phyloP scores from a whole-genome alignment of 495 filamentous ascomycete genomes.

The Tuber borchii region DNA sequence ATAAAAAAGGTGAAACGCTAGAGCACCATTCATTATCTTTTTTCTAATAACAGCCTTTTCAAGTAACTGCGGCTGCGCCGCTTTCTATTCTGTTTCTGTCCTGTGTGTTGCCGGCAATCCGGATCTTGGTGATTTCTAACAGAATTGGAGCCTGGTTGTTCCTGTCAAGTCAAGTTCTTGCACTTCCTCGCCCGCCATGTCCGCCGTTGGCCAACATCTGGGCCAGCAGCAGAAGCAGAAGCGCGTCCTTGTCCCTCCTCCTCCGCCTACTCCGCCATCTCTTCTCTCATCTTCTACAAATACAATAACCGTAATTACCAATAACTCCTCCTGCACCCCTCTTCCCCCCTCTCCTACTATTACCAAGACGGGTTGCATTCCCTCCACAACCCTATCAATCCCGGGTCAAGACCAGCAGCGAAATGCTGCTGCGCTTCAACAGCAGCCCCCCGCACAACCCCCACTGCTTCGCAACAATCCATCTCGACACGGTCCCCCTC shows the following conservation, averaged over 20 bases:
- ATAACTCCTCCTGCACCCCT: conserved; percentile 3
- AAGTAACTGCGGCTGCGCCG: not conserved
- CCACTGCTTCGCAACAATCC: conserved; percentile 27
- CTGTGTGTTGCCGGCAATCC: not conserved
- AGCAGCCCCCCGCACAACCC: conserved; percentile 30
- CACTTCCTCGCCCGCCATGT: not conserved
- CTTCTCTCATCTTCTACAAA: conserved; percentile 1
- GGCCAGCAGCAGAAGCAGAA: conserved; percentile 15
- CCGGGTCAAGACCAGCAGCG: conserved; percentile 28
- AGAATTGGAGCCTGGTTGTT: not conserved
- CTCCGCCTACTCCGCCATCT: conserved; percentile 26
- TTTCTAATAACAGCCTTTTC: conserved; percentile 14
- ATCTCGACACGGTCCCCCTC: conserved; percentile 11
- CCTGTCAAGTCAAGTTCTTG: not conserved
- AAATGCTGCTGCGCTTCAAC: conserved; percentile 35
- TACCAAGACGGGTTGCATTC: conserved; percentile 15
- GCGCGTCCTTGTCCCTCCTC: conserved; percentile 17
- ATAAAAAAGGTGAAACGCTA: conserved; percentile 15
- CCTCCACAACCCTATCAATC: conserved; percentile 27
- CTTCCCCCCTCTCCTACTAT: conserved; percentile 13
- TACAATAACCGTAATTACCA: conserved; percentile 11
- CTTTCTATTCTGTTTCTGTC: not conserved
- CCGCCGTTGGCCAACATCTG: not conserved
- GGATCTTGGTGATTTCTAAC: not conserved
- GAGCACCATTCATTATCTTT: conserved; percentile 2